These are phyloP conservation scores for Torrubiellomyces zombiae DNA, from an alignment of 2,329 filamentous ascomycete genomes.

Conservation along the genomic window DNA sequence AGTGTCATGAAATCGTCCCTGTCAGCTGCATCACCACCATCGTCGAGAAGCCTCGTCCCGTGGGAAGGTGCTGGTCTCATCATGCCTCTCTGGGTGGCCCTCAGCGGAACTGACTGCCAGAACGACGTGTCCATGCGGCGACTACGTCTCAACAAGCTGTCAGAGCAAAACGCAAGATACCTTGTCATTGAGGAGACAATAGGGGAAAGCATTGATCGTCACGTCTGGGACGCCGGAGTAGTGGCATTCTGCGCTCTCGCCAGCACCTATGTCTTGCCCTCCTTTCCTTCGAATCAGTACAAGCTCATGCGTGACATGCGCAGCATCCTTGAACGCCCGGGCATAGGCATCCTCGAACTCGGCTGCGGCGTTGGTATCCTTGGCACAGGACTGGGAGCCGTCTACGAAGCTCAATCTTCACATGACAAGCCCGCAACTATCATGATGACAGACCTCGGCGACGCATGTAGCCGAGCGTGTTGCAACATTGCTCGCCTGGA, in stretches of 20 bases:
- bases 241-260: conserved; percentile 21
- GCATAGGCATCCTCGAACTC: conserved; percentile 33
- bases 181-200: conserved; percentile 37
- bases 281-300: conserved; percentile 10
- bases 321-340: conserved; percentile 10
- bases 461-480: conserved; percentile 31
- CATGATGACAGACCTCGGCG: conserved; percentile 38
- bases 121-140: conserved; percentile 13
- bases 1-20: conserved; percentile 11
- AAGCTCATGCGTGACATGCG: conserved; percentile 15
- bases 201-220: conserved; percentile 41
- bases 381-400: conserved; percentile 29
- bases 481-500: conserved; percentile 26
- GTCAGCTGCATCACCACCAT: conserved; percentile 6
- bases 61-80: conserved; percentile 20
- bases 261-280: conserved; percentile 11
- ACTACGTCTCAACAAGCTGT: conserved; percentile 10
- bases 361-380: conserved; percentile 41
- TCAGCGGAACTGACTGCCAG: conserved; percentile 11
- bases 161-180: conserved; percentile 8
- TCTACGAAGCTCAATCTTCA: conserved; percentile 16
- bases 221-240: conserved; percentile 42
- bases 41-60: conserved; percentile 7
- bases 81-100: conserved; percentile 24
- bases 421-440: too few relatives aligned